Evolutionary conservation across 1,139 yeast species (phyloP), one percentile per base, ranked within the genome.

Genomic region (Pneumocystis murina): DNA sequence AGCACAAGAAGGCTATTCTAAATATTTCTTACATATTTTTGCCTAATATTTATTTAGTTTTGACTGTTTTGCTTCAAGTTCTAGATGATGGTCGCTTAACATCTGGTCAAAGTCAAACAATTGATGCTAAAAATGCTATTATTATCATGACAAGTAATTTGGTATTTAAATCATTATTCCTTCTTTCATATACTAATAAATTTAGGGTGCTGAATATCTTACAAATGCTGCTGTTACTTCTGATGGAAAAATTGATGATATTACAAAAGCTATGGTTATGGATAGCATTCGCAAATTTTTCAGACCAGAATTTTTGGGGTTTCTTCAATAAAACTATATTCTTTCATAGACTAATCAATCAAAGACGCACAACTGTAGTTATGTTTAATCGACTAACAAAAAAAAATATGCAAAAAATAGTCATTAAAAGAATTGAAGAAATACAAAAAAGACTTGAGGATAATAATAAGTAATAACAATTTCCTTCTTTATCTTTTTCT

Each of bases 51-150:
- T 0, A 1, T 24, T 24, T 24, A 48, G 98, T 94, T 1, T 80
- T 92, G 74, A 94, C 96, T 4, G 85, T 92, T 28, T 79, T 92
- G 71, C 80, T 92, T 70, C 98, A 92, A 74, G 83, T 92, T 75
- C 79, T 92, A 67, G 99, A 94, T 72, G 99, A 94, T 75, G 99
- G 98, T 72, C 84, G 96, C 76, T 84, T 94, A 65, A 88, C 97
- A 35, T 86, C 96, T 33, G 89, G 96, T 63, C 90, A 87, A 73
- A 98, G 98, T 72, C 90, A 91, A 72, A 84, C 89, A 43, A 86
- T 94, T 70, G 91, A 91, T 76, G 90, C 96, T 70, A 85, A 97
- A 64, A 92, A 92, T 76, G 83, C 92, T 63, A 89, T 92, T 69
- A 82, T 92, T 69, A 91, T 92, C 68, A 89, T 94, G 96, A 94